Evolutionary conservation across 1,284 basidiomycete species (phyloP), one percentile per base, ranked within the genome.

Genomic region (Irpex lacteus): DNA sequence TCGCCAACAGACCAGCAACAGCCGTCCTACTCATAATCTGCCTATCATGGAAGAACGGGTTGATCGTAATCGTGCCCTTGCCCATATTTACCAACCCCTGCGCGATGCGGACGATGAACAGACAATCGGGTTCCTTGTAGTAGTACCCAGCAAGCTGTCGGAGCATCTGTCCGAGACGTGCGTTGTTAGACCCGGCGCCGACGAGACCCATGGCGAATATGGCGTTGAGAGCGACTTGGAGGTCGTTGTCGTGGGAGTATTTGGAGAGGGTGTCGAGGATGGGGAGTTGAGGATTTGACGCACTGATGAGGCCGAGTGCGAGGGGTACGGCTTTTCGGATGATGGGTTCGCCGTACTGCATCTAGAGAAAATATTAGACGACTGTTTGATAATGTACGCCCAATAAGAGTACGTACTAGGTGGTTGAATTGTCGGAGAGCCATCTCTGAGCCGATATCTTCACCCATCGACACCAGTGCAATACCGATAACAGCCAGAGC

Each of bases 151-250:
- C 96, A 1, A 99, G 84, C 74, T 97, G 95, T 58, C 98, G 85
- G 57, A 99, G 86, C 95, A 99, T 98, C 79, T 99, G 98, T 15
- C 92, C 96, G 38, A 99, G 83, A 55, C 96, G 89, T 3, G 98
- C 98, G 70, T 99, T 99, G 81, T 99, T 99, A 36, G 96, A 96
- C 44, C 98, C 98, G 0, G 97, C 97, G 38, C 98, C 98, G 60
- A 99, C 93, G 18, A 99, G 85, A 71, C 98, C 98, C 97, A 99
- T 99, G 2, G 97, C 96, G 69, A 99, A 91, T 77, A 99, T 99
- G 32, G 98, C 94, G 73, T 98, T 99, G 63, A 96, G 85, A 0
- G 97, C 98, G 13, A 99, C 98, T 63, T 89, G 86, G 44, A 98
- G 89, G 77, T 99, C 98, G 73, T 92, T 96, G 82, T 99, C 98